Evolutionary conservation across 305 asterid genomes (phyloP).

Genomic region (Rubia occidens): DNA sequence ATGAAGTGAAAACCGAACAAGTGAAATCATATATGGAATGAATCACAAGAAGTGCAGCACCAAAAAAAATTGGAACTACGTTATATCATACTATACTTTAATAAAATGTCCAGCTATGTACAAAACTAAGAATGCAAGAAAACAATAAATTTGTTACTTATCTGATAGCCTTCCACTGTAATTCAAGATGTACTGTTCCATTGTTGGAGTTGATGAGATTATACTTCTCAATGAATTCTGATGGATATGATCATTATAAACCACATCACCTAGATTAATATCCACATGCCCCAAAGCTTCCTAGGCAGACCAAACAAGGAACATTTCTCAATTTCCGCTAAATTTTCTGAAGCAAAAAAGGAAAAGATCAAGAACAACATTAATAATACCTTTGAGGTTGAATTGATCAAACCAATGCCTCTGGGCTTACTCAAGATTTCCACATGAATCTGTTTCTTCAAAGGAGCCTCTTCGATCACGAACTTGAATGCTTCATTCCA

Average conservation of each 20-base stretch:
- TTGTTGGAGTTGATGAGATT: constrained; percentile 61
- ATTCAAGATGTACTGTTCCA: constrained; percentile 58
- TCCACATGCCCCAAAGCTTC: constrained; percentile 69
- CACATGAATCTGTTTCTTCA: constrained; percentile 44
- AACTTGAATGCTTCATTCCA: constrained; percentile 84
- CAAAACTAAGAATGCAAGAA: too few relatives aligned
- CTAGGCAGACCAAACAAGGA: constrained; percentile 22
- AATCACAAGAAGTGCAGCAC: too few relatives aligned
- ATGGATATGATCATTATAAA: constrained; percentile 53
- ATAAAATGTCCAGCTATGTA: too few relatives aligned
- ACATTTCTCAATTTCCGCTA: not conserved
- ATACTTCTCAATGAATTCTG: constrained; percentile 30
- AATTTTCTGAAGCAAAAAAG: not conserved
- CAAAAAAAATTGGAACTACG: too few relatives aligned
- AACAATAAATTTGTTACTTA: too few relatives aligned
- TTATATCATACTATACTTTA: too few relatives aligned
- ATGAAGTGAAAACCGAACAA: too few relatives aligned
- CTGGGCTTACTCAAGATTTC: constrained; percentile 54
- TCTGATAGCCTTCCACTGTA: constrained; percentile 64
- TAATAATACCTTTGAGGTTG: constrained; percentile 34
- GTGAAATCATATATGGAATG: too few relatives aligned
- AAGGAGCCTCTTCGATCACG: constrained; percentile 59
- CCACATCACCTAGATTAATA: constrained; percentile 50
- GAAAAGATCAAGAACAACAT: not conserved
- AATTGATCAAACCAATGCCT: constrained; percentile 28